Percentiles rank a stretch among this genome's conserved stretches.
These are phyloP conservation scores for Debaryomyces subglobosus DNA, from an alignment of 1,139 yeast species.

Conservation along the genomic window DNA sequence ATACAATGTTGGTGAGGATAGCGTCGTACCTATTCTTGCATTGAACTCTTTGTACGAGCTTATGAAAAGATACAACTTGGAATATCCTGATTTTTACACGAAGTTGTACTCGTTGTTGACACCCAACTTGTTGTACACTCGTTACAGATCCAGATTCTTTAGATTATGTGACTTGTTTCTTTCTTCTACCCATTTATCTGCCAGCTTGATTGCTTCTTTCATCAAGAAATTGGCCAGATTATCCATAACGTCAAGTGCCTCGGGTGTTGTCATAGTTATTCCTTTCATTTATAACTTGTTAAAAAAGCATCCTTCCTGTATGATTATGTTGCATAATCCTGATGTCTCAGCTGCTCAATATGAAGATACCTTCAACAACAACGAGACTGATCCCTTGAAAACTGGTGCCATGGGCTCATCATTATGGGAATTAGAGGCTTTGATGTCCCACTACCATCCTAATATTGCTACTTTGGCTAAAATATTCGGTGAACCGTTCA, in stretches of 20 bases:
- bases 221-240: conserved; percentile 80
- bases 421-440: conserved; percentile 85
- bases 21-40: conserved; percentile 75
- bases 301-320: conserved; percentile 91
- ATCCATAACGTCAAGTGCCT: conserved; percentile 79
- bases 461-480: conserved; percentile 91
- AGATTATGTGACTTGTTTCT: conserved; percentile 84
- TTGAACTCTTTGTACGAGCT: conserved; percentile 86
- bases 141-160: conserved; percentile 84
- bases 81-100: conserved; percentile 86
- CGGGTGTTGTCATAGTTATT: conserved; percentile 82
- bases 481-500: conserved; percentile 86
- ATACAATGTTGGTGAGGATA: conserved; percentile 63
- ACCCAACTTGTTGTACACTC: conserved; percentile 72
- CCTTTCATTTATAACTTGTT: conserved; percentile 92
- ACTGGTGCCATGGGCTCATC: conserved; percentile 85
- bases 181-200: conserved; percentile 85
- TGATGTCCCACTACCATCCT: conserved; percentile 91
- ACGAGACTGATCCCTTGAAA: conserved; percentile 71
- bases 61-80: conserved; percentile 81
- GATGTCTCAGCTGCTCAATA: conserved; percentile 29
- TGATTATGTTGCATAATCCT: conserved; percentile 76
- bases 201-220: conserved; percentile 83
- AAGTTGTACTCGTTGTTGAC: conserved; percentile 82
- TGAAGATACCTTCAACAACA: conserved; percentile 67